Base-by-base conservation (phyloP, 176 grass and related monocot species). In the Canna indica region DNA sequence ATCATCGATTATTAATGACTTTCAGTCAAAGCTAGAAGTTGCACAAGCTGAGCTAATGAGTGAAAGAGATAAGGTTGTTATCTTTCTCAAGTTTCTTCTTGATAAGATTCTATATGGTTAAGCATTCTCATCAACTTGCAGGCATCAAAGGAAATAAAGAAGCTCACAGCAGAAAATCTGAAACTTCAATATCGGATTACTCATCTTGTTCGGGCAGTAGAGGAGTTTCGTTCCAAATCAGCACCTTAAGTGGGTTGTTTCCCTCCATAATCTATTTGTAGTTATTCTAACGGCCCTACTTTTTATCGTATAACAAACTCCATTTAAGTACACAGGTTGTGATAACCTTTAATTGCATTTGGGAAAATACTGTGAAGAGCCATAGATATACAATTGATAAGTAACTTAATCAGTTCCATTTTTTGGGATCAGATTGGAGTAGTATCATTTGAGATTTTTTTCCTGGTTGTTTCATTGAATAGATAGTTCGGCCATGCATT, bases 141-240 rank as follows among this genome's bases (percentile, higher is more conserved):
- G 80, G 73, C 80, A 64, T 61, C 28, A 0, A 76, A 76, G 88
- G 78, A 95, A 84, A 90, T 85, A 54, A 66, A 85, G 74, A 88
- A 83, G 68, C 87, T 90, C 42, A 47, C 63, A 60, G 42, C 57
- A 9, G 91, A 95, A 80, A 90, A 90, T 24, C 60, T 87, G 79
- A 95, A 95, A 73, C 80, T 95, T 56, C 79, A 80, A 67, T 88
- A 95, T 34, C 87, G 84, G 41, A 81, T 90, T 71, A 36, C 77
- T 79, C 91, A 90, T 76, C 91, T 95, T 66, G 69, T 87, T 30
- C 53, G 79, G 0, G 80, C 87, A 77, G 26, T 90, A 45, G 83
- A 79, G 66, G 91, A 85, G 69, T 68, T 68, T 12, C 84, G 87
- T 73, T 83, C 69, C 50, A 81, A 78, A 76, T 70, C 79, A 75